Evolutionary conservation across 1,284 basidiomycete species (phyloP), one percentile per base, ranked within the genome.

Genomic region (Ceratobasidium sp.): DNA sequence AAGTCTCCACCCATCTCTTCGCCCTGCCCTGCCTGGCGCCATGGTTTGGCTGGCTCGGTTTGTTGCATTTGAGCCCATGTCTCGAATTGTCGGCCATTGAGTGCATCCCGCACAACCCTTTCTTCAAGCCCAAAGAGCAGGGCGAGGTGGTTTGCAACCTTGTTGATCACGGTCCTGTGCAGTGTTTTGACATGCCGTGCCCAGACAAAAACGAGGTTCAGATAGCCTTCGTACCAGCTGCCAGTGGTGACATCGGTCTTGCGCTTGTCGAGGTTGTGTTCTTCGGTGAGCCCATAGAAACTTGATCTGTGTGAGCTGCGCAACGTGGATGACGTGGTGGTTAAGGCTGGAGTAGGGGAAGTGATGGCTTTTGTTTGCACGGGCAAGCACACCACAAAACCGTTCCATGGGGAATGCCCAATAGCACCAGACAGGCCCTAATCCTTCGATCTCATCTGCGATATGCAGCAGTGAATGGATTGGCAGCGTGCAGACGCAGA

Each of bases 401-500:
- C 76, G 75, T 66, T 80, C 79, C 76, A 79, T 84, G 0, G 80
- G 78, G 71, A 82, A 84, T 0, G 82, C 81, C 83, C 83, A 84
- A 61, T 81, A 82, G 12, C 77, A 77, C 83, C 83, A 84, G 0
- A 83, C 81, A 3, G 82, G 82, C 0, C 83, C 81, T 7, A 72
- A 75, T 1, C 54, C 70, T 49, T 77, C 66, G 46, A 83, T 82
- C 51, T 76, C 76, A 38, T 78, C 76, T 0, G 80, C 79, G 54
- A 83, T 78, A 72, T 84, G 83, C 5, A 83, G 77, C 0, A 84
- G 78, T 0, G 78, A 76, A 75, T 85, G 84, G 18, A 85, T 76
- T 0, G 81, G 82, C 0, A 83, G 36, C 0, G 81, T 79, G 73
- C 83, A 84, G 0, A 78, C 72, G 0, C 81, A 73, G 0, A 84